Base-by-base conservation (phyloP, 371 early-diverging fungal genomes). In the Mortierella sp. region DNA sequence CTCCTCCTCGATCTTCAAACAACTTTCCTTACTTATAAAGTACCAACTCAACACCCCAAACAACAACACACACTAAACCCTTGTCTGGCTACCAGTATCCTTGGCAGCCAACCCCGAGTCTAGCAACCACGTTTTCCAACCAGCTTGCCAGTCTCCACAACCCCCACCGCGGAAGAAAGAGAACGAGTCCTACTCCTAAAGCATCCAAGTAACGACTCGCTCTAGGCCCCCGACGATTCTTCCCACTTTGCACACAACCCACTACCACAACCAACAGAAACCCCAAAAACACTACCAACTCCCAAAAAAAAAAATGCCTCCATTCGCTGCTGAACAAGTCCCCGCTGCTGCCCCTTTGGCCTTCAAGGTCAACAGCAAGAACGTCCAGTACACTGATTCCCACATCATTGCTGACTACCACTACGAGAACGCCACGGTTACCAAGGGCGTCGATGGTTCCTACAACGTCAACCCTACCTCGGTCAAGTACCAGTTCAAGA, bases 401-500 rank as follows among this genome's bases (percentile, higher is more conserved):
- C 85, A 89, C 78, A 96, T 97, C 80, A 71, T 87, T 53, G 84
- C 95, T 52, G 88, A 93, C 79, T 97, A 97, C 85, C 72, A 82
- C 56, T 96, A 97, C 87, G 85, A 90, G 70, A 94, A 94, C 82
- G 91, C 96, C 64, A 84, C 89, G 48, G 95, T 96, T 56, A 80
- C 84, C 70, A 86, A 84, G 64, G 86, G 89, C 73, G 65, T 83
- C 43, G 87, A 85, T 64, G 94, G 92, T 49, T 76, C 86, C 53
- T 70, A 91, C 63, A 83, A 83, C 55, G 96, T 92, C 78, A 84
- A 87, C 70, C 97, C 98, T 62, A 92, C 90, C 63, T 90, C 95
- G 81, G 90, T 90, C 70, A 79, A 80, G 69, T 98, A 94, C 86
- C 83, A 91, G 64, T 97, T 98, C 89, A 90, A 92, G 84, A 94